Evolutionary conservation across 805 yeast species (phyloP).

Genomic region (Metschnikowia corniflorae): DNA sequence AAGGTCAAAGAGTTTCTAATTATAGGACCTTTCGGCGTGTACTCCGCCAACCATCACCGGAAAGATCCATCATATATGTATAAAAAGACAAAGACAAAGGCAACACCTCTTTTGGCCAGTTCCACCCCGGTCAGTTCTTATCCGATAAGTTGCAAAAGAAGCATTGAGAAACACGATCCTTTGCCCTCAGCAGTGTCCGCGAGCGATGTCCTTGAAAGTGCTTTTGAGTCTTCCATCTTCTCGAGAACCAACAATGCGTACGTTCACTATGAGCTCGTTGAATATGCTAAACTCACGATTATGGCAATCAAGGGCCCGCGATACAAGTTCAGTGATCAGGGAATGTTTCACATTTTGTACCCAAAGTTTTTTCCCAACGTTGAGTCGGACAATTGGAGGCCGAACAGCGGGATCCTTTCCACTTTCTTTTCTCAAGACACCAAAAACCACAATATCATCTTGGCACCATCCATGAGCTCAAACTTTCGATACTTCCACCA

Average conservation of each 20-base stretch:
- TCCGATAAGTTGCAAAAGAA: background rate
- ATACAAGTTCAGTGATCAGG: conserved; percentile 38
- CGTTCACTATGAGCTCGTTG: conserved; percentile 34
- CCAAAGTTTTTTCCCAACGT: conserved; percentile 43
- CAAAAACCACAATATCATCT: conserved; percentile 8
- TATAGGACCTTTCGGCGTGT: conserved; percentile 13
- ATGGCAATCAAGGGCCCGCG: conserved; percentile 40
- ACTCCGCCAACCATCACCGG: background rate
- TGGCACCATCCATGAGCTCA: conserved; percentile 21
- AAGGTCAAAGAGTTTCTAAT: background rate
- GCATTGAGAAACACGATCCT: background rate
- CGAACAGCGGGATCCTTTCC: conserved; percentile 19
- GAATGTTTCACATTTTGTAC: conserved; percentile 41
- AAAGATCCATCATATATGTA: background rate
- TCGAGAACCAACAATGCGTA: conserved; percentile 28
- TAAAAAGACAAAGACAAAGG: no score
- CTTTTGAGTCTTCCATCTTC: conserved; percentile 20
- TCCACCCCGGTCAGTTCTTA: background rate
- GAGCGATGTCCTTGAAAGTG: conserved; percentile 12
- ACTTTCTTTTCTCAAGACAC: conserved; percentile 16
- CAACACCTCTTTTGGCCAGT: background rate
- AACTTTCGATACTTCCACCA: conserved; percentile 20
- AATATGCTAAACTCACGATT: conserved; percentile 37
- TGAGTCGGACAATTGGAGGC: conserved; percentile 41
- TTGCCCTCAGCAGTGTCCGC: conserved; percentile 1